Evolutionary conservation across 1,284 basidiomycete species (phyloP).

Genomic region (Marasmius oreades): DNA sequence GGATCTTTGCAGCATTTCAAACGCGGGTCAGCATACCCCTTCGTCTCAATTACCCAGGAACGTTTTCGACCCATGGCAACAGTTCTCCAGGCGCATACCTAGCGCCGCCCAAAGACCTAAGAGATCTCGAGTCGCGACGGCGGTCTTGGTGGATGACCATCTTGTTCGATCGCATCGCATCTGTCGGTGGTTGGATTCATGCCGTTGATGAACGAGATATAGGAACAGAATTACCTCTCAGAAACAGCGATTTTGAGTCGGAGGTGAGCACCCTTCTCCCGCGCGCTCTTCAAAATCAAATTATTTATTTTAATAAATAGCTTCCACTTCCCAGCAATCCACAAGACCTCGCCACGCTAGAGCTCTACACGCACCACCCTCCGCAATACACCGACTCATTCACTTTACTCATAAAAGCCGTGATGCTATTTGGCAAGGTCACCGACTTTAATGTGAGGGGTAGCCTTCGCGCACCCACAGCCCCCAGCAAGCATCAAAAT

Average conservation of each 20-base stretch:
- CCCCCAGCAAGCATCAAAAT: constrained; percentile 62
- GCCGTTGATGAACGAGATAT: constrained; percentile 76
- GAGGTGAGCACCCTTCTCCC: constrained; percentile 42
- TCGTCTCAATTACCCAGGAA: constrained; percentile 77
- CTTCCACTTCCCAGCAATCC: constrained; percentile 61
- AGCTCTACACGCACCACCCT: constrained; percentile 66
- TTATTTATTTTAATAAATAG: constrained; percentile 28
- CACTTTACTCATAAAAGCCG: constrained; percentile 70
- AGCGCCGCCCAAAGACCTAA: constrained; percentile 69
- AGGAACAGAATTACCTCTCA: constrained; percentile 74
- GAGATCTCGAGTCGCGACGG: constrained; percentile 71
- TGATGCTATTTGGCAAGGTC: constrained; percentile 79
- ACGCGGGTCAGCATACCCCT: constrained; percentile 82
- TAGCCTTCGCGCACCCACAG: constrained; percentile 55
- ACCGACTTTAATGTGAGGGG: constrained; percentile 79
- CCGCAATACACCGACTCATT: constrained; percentile 77
- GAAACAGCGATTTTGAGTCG: constrained; percentile 67
- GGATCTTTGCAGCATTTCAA: constrained; percentile 83
- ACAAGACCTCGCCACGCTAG: constrained; percentile 58
- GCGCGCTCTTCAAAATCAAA: neutral
- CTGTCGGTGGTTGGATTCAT: constrained; percentile 86
- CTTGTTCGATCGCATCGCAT: constrained; percentile 78
- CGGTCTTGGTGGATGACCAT: constrained; percentile 88
- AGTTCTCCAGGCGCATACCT: constrained; percentile 72
- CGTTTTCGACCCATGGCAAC: constrained; percentile 64